phyloP scores from a whole-genome alignment of 805 yeast species.

The Candida dajiaensis region DNA sequence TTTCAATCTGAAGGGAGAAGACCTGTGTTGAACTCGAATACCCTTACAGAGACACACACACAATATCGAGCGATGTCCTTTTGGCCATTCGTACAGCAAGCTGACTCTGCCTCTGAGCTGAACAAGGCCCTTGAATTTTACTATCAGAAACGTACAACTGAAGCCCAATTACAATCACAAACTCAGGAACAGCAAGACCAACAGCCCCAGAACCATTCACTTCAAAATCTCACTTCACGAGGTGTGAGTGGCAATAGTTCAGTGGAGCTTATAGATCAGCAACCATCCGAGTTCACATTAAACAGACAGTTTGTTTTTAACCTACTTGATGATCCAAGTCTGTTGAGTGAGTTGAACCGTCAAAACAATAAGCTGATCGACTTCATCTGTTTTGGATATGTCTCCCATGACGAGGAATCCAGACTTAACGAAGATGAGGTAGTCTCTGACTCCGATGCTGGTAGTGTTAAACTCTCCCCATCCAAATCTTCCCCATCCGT shows the following conservation, averaged over 20 bases:
- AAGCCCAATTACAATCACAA: constrained; percentile 4
- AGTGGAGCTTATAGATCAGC: not conserved
- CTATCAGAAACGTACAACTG: constrained; percentile 21
- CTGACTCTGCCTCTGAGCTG: constrained; percentile 28
- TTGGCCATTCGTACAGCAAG: constrained; percentile 40
- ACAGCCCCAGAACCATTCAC: not conserved
- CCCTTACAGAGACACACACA: not conserved
- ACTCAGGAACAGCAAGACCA: not conserved
- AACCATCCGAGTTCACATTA: constrained; percentile 7
- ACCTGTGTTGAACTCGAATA: not conserved
- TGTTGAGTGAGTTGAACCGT: constrained; percentile 31
- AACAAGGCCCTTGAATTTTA: constrained; percentile 36
- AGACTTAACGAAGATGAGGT: not conserved
- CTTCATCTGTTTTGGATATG: constrained; percentile 42
- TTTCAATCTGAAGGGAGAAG: not conserved
- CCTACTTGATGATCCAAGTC: constrained; percentile 31
- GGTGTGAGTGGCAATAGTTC: not conserved
- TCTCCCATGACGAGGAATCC: constrained; percentile 12
- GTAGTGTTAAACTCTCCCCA: not conserved
- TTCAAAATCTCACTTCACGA: not conserved
- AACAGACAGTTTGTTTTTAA: constrained; percentile 29
- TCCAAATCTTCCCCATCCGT: constrained; percentile 16
- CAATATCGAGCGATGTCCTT: constrained; percentile 30
- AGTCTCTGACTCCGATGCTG: not conserved
- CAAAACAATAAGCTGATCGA: constrained; percentile 43